Conservation (phyloP, 495 filamentous ascomycete species). For the Filosporella fistucella region DNA sequence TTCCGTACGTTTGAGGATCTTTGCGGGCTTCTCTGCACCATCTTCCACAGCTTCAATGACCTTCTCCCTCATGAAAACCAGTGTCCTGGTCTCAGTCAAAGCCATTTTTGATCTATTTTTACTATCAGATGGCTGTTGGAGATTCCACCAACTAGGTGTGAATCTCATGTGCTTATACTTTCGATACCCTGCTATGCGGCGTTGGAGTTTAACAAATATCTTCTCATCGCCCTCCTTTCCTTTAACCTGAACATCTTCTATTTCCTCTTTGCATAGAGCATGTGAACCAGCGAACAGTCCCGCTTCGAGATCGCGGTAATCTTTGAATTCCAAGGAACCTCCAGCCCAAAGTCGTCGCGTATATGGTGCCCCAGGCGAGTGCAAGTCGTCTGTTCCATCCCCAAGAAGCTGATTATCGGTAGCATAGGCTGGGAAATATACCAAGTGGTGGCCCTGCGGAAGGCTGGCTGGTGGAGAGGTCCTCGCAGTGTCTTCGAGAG, state of each 20-base stretch:
- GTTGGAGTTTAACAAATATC: slow-evolving; percentile 19
- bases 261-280: slow-evolving; percentile 57
- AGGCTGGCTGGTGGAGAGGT: slow-evolving; percentile 32
- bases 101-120: background rate
- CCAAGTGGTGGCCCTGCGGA: slow-evolving; percentile 65
- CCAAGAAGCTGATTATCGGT: slow-evolving; percentile 47
- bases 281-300: slow-evolving; percentile 40
- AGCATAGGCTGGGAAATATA: slow-evolving; percentile 64
- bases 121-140: too few species aligned
- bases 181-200: too few species aligned
- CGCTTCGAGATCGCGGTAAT: slow-evolving; percentile 18
- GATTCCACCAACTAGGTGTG: too few species aligned
- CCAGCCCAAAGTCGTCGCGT: slow-evolving; percentile 78
- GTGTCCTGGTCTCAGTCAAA: slow-evolving; percentile 10
- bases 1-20: slow-evolving; percentile 47
- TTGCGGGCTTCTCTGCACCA: slow-evolving; percentile 15
- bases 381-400: slow-evolving; percentile 70
- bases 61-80: slow-evolving; percentile 17
- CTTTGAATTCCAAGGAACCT: slow-evolving; percentile 41
- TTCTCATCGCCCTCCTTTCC: slow-evolving; percentile 53
- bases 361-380: slow-evolving; percentile 61
- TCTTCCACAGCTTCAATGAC: background rate
- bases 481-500: too few species aligned
- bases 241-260: slow-evolving; percentile 49
- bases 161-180: too few species aligned